Percentiles rank a stretch among this genome's conserved stretches.
Conservation (phyloP, 179 eudicot genomes). For the Spinacia oleracea region DNA sequence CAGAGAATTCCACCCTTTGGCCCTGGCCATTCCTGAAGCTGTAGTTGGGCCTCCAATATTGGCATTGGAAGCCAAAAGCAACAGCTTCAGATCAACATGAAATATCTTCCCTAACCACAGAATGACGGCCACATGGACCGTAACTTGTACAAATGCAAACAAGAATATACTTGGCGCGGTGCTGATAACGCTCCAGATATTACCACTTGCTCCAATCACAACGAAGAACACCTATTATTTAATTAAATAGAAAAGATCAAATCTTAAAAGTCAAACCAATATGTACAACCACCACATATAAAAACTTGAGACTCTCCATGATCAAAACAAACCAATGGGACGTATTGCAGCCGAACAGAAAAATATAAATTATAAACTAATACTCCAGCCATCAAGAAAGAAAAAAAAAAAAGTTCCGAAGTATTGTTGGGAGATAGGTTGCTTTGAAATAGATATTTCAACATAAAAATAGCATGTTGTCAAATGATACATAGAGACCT, state of each 20-base stretch:
- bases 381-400: too few relatives aligned
- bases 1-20: conserved; percentile 71
- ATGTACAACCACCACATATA: neutral
- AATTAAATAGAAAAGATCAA: neutral
- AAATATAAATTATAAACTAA: neutral
- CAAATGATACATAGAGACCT: neutral
- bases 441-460: neutral
- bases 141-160: conserved; percentile 74
- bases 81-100: conserved; percentile 45
- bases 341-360: neutral
- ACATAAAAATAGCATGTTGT: neutral
- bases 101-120: conserved; percentile 65
- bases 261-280: neutral
- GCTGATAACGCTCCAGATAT: conserved; percentile 60
- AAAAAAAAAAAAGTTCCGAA: neutral
- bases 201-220: conserved; percentile 82
- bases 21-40: conserved; percentile 85
- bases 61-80: conserved; percentile 79
- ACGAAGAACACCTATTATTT: conserved; percentile 63
- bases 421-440: neutral
- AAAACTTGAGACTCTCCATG: neutral
- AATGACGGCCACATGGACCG: conserved; percentile 57
- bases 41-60: conserved; percentile 93
- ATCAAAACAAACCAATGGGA: neutral
- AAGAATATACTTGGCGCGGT: conserved; percentile 74